A percentile compares a stretch with the other conserved stretches of the same genome.
phyloP scores from a whole-genome alignment of 306 rosid species.

The Prunus armeniaca region DNA sequence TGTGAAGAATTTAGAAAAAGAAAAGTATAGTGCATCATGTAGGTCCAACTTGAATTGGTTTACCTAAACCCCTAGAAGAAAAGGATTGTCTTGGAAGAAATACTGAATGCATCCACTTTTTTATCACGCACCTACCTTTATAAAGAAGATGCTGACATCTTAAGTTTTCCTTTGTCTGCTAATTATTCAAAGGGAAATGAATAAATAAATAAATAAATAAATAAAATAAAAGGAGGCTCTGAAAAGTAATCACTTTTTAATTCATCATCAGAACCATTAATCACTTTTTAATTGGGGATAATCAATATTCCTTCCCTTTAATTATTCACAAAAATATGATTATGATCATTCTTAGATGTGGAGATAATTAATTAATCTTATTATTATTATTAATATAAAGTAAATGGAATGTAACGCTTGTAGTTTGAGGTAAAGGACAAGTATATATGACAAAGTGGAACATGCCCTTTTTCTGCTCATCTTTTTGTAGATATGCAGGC shows the following conservation, averaged over 20 bases:
- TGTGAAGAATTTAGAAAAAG: neutral
- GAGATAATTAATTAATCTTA: neutral
- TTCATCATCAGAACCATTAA: neutral
- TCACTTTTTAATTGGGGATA: neutral
- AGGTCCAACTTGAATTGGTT: conserved; percentile 24
- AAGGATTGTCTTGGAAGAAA: conserved; percentile 60
- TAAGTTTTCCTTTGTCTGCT: conserved; percentile 28
- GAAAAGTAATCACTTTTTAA: conserved; percentile 25
- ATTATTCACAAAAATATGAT: conserved; percentile 18
- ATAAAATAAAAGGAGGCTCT: neutral
- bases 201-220: neutral
- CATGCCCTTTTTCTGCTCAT: conserved; percentile 47
- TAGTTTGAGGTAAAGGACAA: conserved; percentile 38
- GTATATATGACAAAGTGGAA: conserved; percentile 44
- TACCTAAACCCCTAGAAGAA: conserved; percentile 52
- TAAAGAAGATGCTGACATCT: conserved; percentile 64
- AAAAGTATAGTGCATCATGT: conserved; percentile 13
- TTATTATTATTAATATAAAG: neutral
- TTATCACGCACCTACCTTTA: conserved; percentile 23
- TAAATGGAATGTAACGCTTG: conserved; percentile 23
- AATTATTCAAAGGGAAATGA: conserved; percentile 21
- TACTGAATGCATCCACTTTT: conserved; percentile 39
- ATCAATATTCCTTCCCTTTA: conserved; percentile 28
- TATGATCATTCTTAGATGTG: neutral
- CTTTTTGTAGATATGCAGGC: conserved; percentile 69